phyloP scores from a whole-genome alignment of 129 eudicot species.

The Logfia minima region DNA sequence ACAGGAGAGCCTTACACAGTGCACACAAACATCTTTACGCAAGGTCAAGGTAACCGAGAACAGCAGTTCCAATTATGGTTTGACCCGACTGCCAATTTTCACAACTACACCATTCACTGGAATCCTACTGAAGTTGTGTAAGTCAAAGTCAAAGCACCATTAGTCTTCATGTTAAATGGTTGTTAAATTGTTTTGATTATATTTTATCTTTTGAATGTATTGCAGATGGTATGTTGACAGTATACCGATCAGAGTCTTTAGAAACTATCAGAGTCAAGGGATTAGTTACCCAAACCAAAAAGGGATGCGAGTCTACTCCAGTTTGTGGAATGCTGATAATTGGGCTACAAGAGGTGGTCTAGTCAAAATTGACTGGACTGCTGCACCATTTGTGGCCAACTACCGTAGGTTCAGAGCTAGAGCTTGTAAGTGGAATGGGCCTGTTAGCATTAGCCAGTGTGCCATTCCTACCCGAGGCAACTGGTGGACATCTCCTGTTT shows the following conservation, averaged over 20 bases:
- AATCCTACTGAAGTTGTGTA: conserved; percentile 57
- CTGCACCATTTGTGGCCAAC: conserved; percentile 54
- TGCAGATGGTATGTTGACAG: conserved; percentile 67
- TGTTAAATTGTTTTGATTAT: not conserved
- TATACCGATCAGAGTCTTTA: conserved; percentile 57
- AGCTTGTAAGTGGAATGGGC: conserved; percentile 53
- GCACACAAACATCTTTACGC: conserved; percentile 66
- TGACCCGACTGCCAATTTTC: conserved; percentile 65
- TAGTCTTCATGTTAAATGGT: not conserved
- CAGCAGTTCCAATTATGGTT: conserved; percentile 71
- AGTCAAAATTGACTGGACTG: conserved; percentile 58
- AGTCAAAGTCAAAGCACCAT: conserved; percentile 20
- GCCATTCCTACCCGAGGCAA: conserved; percentile 35
- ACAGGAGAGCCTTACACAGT: conserved; percentile 68
- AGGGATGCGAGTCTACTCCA: conserved; percentile 66
- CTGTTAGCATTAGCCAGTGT: conserved; percentile 38
- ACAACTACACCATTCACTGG: conserved; percentile 81
- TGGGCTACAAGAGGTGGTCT: conserved; percentile 72
- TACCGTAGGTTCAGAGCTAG: conserved; percentile 46
- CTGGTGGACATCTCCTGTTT: conserved; percentile 53
- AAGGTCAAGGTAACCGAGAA: conserved; percentile 65
- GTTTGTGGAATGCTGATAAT: conserved; percentile 73
- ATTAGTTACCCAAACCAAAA: conserved; percentile 59
- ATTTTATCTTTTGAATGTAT: not conserved
- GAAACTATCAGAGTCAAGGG: conserved; percentile 48